Evolutionary conservation across 805 yeast genomes (phyloP).

Genomic region (Kregervanrija pseudodelftensis): DNA sequence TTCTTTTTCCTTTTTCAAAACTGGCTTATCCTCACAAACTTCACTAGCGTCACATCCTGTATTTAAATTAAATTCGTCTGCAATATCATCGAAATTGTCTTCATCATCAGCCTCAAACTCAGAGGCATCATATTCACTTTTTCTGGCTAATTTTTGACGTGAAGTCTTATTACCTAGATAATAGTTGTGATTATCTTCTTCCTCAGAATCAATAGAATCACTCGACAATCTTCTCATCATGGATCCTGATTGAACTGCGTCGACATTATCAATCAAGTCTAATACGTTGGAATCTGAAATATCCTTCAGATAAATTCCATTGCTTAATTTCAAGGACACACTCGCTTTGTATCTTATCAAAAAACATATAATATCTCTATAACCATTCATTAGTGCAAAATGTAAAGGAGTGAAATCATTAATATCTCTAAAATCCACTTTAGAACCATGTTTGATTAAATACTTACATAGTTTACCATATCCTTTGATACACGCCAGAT

Average conservation of each 20-base stretch:
- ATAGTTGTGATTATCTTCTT: constrained; percentile 1
- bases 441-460: constrained; percentile 56
- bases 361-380: constrained; percentile 55
- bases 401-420: constrained; percentile 86
- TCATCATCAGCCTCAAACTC: constrained; percentile 19
- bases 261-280: constrained; percentile 23
- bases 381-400: constrained; percentile 73
- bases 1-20: constrained; percentile 3
- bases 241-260: background rate
- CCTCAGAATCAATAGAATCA: background rate
- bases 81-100: constrained; percentile 7
- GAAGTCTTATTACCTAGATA: no score
- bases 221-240: constrained; percentile 3
- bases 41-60: background rate
- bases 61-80: background rate
- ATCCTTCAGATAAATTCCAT: constrained; percentile 38
- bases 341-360: constrained; percentile 62
- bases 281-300: constrained; percentile 34
- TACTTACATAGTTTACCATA: constrained; percentile 54
- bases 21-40: background rate
- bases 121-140: background rate
- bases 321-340: constrained; percentile 41
- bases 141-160: background rate
- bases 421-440: constrained; percentile 64
- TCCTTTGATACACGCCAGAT: constrained; percentile 74